Conservation (phyloP, 2,329 filamentous ascomycete genomes). For the Verticillium zaregamsianum region DNA sequence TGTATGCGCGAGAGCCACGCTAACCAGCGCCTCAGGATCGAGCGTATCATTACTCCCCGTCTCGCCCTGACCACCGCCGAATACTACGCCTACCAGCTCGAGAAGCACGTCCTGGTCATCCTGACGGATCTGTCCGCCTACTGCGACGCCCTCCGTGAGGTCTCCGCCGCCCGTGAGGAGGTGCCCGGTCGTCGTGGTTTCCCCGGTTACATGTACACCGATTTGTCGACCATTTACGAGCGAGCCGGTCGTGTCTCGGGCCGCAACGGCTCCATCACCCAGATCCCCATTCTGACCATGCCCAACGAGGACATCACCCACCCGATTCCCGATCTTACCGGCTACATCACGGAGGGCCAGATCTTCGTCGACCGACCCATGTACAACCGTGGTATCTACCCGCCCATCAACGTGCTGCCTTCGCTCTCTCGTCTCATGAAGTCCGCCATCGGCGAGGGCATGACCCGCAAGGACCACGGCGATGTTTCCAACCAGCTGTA, state of each 20-base stretch:
- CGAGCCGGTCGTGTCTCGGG: conserved; percentile 96
- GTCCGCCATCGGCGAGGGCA: conserved; percentile 95
- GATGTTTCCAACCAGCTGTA: conserved; percentile 99
- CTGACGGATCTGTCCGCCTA: conserved; percentile 97
- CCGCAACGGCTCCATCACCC: conserved; percentile 96
- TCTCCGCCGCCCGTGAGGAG: conserved; percentile 96
- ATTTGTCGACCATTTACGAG: conserved; percentile 99
- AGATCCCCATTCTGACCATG: conserved; percentile 99
- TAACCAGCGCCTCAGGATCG: conserved; percentile 60
- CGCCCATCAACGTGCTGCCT: conserved; percentile 96
- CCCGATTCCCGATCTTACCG: conserved; percentile 96
- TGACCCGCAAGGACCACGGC: conserved; percentile 93
- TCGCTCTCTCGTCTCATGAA: conserved; percentile 99
- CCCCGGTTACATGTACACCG: conserved; percentile 99
- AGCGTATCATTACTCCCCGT: conserved; percentile 99
- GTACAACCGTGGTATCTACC: conserved; percentile 96
- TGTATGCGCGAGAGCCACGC: not conserved
- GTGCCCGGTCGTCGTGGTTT: conserved; percentile 98
- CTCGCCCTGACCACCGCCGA: conserved; percentile 96
- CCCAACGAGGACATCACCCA: conserved; percentile 99
- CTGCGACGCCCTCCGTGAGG: conserved; percentile 97
- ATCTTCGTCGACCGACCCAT: conserved; percentile 95
- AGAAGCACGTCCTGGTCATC: conserved; percentile 99
- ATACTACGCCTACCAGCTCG: conserved; percentile 99
- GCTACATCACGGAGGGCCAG: conserved; percentile 98